Conservation (phyloP, 2,329 filamentous ascomycete species). For the Colletotrichum higginsianum region DNA sequence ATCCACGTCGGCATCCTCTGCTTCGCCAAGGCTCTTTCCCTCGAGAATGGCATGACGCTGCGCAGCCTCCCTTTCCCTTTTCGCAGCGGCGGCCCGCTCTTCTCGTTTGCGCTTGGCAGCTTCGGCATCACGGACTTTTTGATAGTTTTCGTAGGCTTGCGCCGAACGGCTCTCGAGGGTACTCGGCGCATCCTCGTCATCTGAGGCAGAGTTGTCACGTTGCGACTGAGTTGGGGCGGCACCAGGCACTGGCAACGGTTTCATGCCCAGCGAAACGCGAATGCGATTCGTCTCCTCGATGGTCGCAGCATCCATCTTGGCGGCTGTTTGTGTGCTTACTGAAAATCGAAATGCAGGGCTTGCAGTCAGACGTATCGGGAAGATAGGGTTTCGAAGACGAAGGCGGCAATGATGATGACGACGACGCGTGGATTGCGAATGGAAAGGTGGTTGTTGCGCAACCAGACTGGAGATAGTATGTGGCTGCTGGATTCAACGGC, state of each 20-base stretch:
- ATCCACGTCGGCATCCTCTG: constrained; percentile 77
- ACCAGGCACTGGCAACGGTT: constrained; percentile 88
- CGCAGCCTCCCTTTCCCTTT: constrained; percentile 88
- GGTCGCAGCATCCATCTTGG: constrained; percentile 75
- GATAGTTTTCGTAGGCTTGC: constrained; percentile 80
- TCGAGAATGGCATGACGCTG: constrained; percentile 83
- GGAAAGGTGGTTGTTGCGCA: constrained; percentile 1
- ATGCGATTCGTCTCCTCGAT: constrained; percentile 97
- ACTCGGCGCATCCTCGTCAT: constrained; percentile 81
- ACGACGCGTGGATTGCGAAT: neutral
- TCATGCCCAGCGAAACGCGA: constrained; percentile 89
- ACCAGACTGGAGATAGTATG: constrained; percentile 17
- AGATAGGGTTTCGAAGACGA: neutral
- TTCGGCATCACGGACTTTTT: constrained; percentile 77
- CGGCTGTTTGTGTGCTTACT: constrained; percentile 3
- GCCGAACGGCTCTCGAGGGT: constrained; percentile 88
- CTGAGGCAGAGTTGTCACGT: constrained; percentile 59
- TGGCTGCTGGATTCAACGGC: neutral
- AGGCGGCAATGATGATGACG: no score
- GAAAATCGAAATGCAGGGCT: no score
- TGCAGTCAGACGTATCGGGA: neutral
- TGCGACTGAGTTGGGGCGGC: constrained; percentile 60
- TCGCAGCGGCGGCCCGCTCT: constrained; percentile 84
- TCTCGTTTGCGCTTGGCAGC: constrained; percentile 84
- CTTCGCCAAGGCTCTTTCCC: constrained; percentile 87